Base-by-base conservation (phyloP, 306 rosid species). In the Corylus americana region DNA sequence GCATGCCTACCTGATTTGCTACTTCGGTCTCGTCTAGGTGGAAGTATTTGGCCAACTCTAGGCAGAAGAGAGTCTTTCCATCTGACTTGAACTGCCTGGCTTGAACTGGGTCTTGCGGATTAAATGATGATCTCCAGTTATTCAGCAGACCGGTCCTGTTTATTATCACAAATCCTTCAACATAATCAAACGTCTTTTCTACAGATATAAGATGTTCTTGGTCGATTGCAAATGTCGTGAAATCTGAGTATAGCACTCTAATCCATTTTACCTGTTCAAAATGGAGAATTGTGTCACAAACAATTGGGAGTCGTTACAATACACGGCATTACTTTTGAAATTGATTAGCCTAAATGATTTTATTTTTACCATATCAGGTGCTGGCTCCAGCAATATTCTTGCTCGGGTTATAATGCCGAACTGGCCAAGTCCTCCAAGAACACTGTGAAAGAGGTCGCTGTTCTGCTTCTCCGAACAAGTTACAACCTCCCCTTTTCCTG, bases 361-460 rank as follows among this genome's bases (percentile, higher is more conserved):
- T 37, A 72, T 27, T 61, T 75, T 87, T 86, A 83, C 84, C 98
- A 82, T 90, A 70, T 85, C 20, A 77, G 98, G 99, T 61, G 99
- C 98, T 83, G 89, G 90, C 80, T 96, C 98, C 48, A 96, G 86
- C 12, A 83, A 71, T 86, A 96, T 89, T 81, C 93, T 89, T 13
- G 99, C 99, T 4, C 89, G 75, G 20, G 98, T 96, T 80, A 96
- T 93, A 63, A 96, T 93, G 77, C 99, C 99, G 77, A 96, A 96
- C 76, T 96, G 98, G 51, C 99, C 99, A 27, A 96, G 95, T 49
- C 99, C 99, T 62, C 99, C 99, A 77, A 96, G 98, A 81, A 91
- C 98, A 18, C 94, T 84, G 69, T 91, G 97, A 80, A 96, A 96
- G 80, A 96, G 94, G 78, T 90, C 94, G 1, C 50, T 82, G 73